Evolutionary conservation across 805 yeast genomes (phyloP).

Genomic region (Saccharomycopsis babjevae): DNA sequence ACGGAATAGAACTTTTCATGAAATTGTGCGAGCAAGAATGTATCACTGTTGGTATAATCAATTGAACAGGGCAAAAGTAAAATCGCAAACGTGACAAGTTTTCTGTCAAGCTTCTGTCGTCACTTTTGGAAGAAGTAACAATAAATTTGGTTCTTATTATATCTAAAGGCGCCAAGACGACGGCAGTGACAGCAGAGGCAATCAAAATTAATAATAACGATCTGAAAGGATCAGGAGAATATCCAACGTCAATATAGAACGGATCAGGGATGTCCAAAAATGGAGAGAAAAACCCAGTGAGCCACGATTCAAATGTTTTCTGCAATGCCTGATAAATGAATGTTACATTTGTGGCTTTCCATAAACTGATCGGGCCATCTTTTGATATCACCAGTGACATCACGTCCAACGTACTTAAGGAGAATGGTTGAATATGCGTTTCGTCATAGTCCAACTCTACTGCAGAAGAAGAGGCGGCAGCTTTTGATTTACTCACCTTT

Average conservation of each 20-base stretch:
- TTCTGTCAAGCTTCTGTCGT: conserved; percentile 60
- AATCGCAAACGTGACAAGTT: conserved; percentile 44
- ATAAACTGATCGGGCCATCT: conserved; percentile 63
- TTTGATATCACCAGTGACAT: conserved; percentile 52
- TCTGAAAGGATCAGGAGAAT: conserved; percentile 63
- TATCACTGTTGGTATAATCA: conserved; percentile 59
- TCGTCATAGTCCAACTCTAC: not conserved
- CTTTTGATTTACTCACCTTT: not conserved
- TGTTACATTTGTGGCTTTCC: conserved; percentile 69
- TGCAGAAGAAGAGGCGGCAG: not conserved
- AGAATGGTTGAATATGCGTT: conserved; percentile 41
- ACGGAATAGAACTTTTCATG: conserved; percentile 59
- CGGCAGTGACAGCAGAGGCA: conserved; percentile 64
- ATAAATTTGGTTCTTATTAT: conserved; percentile 70
- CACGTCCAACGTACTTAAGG: conserved; percentile 55
- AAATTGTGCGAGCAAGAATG: conserved; percentile 51
- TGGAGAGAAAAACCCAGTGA: conserved; percentile 80
- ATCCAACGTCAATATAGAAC: conserved; percentile 68
- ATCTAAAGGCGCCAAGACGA: conserved; percentile 71
- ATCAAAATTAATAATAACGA: conserved; percentile 59
- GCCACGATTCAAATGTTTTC: conserved; percentile 80
- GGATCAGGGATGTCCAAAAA: conserved; percentile 81
- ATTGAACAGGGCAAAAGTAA: conserved; percentile 44
- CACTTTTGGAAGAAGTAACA: conserved; percentile 47
- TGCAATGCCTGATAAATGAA: conserved; percentile 68